Conservation (phyloP, 495 filamentous ascomycete species). For the Cercophora scortea region DNA sequence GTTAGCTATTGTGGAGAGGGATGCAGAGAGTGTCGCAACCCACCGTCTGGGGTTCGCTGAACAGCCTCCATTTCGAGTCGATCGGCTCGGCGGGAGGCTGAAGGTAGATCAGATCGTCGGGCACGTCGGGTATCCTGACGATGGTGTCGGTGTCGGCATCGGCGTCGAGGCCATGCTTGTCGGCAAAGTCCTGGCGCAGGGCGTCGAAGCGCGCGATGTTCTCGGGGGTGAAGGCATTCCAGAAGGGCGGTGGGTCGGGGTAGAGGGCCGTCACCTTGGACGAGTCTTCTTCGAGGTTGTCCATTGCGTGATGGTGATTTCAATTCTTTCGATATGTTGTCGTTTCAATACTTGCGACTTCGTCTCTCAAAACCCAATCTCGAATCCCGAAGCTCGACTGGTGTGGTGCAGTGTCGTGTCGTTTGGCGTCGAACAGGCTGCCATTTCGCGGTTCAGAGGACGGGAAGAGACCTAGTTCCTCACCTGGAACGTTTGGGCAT, state of each 20-base stretch:
- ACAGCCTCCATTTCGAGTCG: conserved; percentile 64
- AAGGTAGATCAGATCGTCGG: conserved; percentile 67
- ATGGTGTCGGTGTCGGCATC: conserved; percentile 11
- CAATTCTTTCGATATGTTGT: too few relatives aligned
- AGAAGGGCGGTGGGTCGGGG: conserved; percentile 84
- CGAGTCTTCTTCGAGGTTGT: conserved; percentile 27
- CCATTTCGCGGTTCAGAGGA: too few relatives aligned
- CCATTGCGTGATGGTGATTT: conserved; percentile 18
- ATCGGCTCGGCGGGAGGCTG: conserved; percentile 70
- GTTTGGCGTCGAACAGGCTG: too few relatives aligned
- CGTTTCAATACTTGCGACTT: too few relatives aligned
- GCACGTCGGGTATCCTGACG: conserved; percentile 47
- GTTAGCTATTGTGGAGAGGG: background rate
- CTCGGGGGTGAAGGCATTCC: conserved; percentile 74
- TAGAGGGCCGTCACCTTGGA: conserved; percentile 37
- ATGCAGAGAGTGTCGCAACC: conserved; percentile 3
- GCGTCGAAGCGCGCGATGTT: conserved; percentile 63
- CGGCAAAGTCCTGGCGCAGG: conserved; percentile 33
- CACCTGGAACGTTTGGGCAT: too few relatives aligned
- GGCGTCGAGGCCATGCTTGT: conserved; percentile 23
- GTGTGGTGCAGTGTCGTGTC: too few relatives aligned
- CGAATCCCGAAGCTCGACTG: too few relatives aligned
- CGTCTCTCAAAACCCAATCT: too few relatives aligned
- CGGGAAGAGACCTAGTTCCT: too few relatives aligned
- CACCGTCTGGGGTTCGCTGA: conserved; percentile 61